phyloP scores from a whole-genome alignment of 2,329 filamentous ascomycete species.

The Decorospora gaudefroyi region DNA sequence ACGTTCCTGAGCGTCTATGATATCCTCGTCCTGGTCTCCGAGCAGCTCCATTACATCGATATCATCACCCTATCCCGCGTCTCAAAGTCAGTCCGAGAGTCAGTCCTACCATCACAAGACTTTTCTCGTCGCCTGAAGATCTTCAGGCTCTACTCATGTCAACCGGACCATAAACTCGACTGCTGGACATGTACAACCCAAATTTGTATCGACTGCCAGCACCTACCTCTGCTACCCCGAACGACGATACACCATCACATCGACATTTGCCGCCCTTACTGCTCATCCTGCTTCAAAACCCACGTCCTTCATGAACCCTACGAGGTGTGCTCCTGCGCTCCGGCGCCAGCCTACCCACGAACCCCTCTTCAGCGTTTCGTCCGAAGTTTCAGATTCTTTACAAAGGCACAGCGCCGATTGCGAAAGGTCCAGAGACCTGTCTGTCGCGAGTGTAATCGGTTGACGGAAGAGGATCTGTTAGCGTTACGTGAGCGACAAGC shows the following conservation, averaged over 20 bases:
- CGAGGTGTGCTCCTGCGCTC: slow-evolving; percentile 22
- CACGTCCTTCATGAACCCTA: slow-evolving; percentile 2
- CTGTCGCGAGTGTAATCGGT: slow-evolving; percentile 21
- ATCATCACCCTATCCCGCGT: slow-evolving; percentile 28
- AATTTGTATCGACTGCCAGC: slow-evolving; percentile 26
- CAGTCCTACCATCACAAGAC: slow-evolving; percentile 28
- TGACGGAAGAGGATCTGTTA: slow-evolving; percentile 11
- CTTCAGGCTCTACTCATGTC: slow-evolving; percentile 33
- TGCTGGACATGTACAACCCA: slow-evolving; percentile 35
- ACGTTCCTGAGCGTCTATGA: slow-evolving; percentile 40
- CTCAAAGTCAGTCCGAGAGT: slow-evolving; percentile 33
- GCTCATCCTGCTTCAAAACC: slow-evolving; percentile 27
- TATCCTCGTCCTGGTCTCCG: slow-evolving; percentile 31
- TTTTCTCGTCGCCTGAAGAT: slow-evolving; percentile 18
- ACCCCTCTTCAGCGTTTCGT: slow-evolving; percentile 9
- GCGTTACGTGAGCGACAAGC: slow-evolving; percentile 16
- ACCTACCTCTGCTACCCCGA: slow-evolving; percentile 10
- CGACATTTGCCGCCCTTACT: slow-evolving; percentile 30
- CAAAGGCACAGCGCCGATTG: too few species aligned
- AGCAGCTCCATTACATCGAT: slow-evolving; percentile 38
- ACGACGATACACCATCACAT: slow-evolving; percentile 23
- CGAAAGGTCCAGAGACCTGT: too few species aligned
- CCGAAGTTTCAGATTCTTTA: too few species aligned
- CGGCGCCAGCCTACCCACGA: background rate
- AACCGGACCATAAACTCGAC: background rate